Conservation (phyloP, 164 flowering plant genomes). For the Brasenia schreberi region DNA sequence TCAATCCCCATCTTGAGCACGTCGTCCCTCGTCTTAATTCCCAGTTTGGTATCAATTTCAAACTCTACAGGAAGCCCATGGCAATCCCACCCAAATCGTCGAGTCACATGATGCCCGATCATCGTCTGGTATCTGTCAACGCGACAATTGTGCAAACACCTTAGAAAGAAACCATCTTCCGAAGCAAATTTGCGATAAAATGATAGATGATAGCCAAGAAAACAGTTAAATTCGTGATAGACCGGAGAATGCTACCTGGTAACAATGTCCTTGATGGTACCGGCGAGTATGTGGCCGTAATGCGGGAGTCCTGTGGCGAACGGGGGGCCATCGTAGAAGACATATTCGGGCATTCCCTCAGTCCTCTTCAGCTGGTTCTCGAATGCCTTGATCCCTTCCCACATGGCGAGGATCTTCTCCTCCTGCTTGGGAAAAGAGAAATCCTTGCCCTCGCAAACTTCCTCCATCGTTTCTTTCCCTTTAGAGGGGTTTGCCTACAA, state of each 20-base stretch:
- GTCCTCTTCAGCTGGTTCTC: conserved; percentile 58
- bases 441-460: conserved; percentile 79
- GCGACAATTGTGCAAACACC: too few species aligned
- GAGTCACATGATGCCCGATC: conserved; percentile 87
- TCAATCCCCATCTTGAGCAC: conserved; percentile 75
- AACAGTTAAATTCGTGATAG: too few species aligned
- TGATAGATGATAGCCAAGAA: too few species aligned
- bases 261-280: conserved; percentile 93
- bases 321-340: conserved; percentile 98
- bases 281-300: conserved; percentile 94
- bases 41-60: conserved; percentile 75
- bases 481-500: too few species aligned
- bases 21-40: conserved; percentile 51
- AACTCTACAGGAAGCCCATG: conserved; percentile 88
- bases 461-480: conserved; percentile 39
- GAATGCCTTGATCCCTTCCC: conserved; percentile 70
- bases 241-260: conserved; percentile 13
- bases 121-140: conserved; percentile 48
- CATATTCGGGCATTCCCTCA: conserved; percentile 49
- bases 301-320: conserved; percentile 98
- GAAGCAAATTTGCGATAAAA: too few species aligned
- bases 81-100: conserved; percentile 98
- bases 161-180: too few species aligned
- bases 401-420: conserved; percentile 35
- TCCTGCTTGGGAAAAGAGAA: conserved; percentile 74